Conservation (phyloP, 2,329 filamentous ascomycete genomes). For the Elsinoe fawcettii region DNA sequence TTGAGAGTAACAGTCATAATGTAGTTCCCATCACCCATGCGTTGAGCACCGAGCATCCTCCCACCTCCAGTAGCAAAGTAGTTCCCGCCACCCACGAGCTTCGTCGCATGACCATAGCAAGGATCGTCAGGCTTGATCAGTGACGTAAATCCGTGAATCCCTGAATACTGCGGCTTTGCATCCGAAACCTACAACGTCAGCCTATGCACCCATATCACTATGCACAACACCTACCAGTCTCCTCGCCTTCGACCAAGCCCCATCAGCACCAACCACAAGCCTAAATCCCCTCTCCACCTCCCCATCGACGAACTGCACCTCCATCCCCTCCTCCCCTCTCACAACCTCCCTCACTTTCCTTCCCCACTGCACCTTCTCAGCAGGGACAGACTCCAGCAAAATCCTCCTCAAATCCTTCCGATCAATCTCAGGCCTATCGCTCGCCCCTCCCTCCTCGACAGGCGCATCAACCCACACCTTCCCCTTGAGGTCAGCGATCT, state of each 20-base stretch:
- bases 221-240: slow-evolving; percentile 24
- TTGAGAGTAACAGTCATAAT: slow-evolving; percentile 19
- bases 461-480: slow-evolving; percentile 16
- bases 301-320: slow-evolving; percentile 28
- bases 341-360: slow-evolving; percentile 22
- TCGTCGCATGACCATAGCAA: slow-evolving; percentile 22
- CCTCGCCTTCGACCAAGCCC: slow-evolving; percentile 38
- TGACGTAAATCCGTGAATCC: slow-evolving; percentile 29
- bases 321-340: slow-evolving; percentile 20
- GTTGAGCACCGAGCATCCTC: slow-evolving; percentile 20
- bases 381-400: slow-evolving; percentile 31
- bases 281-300: slow-evolving; percentile 31
- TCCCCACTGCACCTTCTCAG: slow-evolving; percentile 31
- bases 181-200: slow-evolving; percentile 26
- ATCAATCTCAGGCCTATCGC: slow-evolving; percentile 37
- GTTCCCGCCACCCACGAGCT: slow-evolving; percentile 26
- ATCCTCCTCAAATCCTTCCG: slow-evolving; percentile 31
- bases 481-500: slow-evolving; percentile 21
- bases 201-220: neutral
- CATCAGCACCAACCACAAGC: slow-evolving; percentile 44
- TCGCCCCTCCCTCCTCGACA: slow-evolving; percentile 20
- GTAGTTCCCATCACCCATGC: slow-evolving; percentile 22
- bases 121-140: slow-evolving; percentile 25
- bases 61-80: slow-evolving; percentile 22
- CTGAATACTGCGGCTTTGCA: slow-evolving; percentile 30